Conservation (phyloP, 306 rosid genomes). For the Trichosanthes truncata region DNA sequence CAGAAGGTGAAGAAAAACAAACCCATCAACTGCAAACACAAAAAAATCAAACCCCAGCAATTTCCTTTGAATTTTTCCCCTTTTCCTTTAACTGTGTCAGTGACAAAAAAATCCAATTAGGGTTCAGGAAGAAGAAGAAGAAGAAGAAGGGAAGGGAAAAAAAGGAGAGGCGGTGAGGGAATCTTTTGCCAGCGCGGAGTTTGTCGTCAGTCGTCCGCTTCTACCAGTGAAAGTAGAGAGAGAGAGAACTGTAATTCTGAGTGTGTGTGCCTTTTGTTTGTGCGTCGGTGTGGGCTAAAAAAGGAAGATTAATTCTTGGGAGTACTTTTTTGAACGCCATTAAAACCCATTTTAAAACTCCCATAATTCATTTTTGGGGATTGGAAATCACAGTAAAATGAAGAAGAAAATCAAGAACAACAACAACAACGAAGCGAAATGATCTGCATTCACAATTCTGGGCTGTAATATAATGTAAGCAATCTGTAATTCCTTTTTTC, state of each 20-base stretch:
- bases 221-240: slow-evolving; percentile 24
- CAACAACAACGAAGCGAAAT: neutral
- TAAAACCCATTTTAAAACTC: neutral
- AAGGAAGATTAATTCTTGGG: neutral
- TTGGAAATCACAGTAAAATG: neutral
- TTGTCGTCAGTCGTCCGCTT: slow-evolving; percentile 85
- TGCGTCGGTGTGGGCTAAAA: slow-evolving; percentile 23
- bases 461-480: neutral
- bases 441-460: neutral
- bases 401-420: neutral
- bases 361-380: neutral
- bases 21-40: slow-evolving; percentile 6
- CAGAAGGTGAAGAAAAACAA: neutral
- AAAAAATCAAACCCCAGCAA: neutral
- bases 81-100: neutral
- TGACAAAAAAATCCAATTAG: slow-evolving; percentile 11
- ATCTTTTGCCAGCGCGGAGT: slow-evolving; percentile 90
- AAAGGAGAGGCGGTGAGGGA: slow-evolving; percentile 22
- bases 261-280: slow-evolving; percentile 11
- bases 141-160: neutral
- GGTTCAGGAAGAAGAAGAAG: slow-evolving; percentile 2
- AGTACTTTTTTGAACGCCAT: neutral
- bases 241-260: neutral
- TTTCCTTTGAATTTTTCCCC: neutral
- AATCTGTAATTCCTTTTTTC: neutral